These are phyloP conservation scores for Fraxinus velutina DNA, from an alignment of 305 asterid species.

Conservation along the genomic window DNA sequence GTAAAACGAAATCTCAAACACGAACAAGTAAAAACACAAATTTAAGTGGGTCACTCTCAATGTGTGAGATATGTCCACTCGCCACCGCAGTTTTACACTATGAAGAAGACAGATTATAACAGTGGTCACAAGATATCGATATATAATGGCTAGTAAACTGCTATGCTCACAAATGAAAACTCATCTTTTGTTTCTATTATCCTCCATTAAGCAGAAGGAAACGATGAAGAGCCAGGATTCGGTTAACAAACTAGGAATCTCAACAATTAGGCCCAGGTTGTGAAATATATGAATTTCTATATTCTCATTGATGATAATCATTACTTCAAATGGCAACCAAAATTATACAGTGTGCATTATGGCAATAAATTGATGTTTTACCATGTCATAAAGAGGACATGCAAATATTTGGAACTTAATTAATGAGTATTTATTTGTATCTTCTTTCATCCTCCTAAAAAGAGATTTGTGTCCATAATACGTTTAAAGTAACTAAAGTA, in stretches of 20 bases:
- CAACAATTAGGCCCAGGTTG: not conserved
- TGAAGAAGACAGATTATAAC: not conserved
- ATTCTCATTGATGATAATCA: not conserved
- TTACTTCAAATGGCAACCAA: not conserved
- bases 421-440: not conserved
- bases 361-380: not conserved
- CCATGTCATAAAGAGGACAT: not conserved
- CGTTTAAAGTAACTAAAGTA: not conserved
- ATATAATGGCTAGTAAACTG: not conserved
- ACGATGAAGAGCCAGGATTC: not conserved
- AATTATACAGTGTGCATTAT: not conserved
- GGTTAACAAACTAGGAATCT: not conserved
- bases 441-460: not conserved
- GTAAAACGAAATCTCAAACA: not conserved
- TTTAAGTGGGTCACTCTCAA: not conserved
- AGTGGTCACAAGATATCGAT: not conserved
- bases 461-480: not conserved
- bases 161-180: not conserved
- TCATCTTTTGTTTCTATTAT: not conserved
- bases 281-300: not conserved
- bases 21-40: not conserved
- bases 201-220: not conserved
- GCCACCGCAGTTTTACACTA: not conserved
- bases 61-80: not conserved
- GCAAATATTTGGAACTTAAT: not conserved